Evolutionary conservation across 441 rosid genomes (phyloP).

Genomic region (Gossypium schwendimanii): DNA sequence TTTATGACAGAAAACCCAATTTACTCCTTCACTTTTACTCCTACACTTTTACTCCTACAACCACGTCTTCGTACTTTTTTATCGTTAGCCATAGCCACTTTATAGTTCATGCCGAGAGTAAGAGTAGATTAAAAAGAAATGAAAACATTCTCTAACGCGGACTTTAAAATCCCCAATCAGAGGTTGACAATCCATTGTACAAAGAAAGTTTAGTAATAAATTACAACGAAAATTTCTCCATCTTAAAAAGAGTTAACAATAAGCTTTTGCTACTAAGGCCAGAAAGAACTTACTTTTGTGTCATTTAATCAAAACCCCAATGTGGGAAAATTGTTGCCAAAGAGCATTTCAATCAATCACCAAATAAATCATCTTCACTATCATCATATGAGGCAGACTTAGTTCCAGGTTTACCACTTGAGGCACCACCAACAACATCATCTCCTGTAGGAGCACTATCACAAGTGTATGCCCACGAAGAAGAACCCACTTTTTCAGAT

Average conservation of each 20-base stretch:
- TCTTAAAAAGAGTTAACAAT: conserved; percentile 16
- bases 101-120: too few species aligned
- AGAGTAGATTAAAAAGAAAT: too few species aligned
- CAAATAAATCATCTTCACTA: conserved; percentile 73
- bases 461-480: conserved; percentile 65
- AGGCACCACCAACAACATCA: conserved; percentile 13
- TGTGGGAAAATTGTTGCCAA: background rate
- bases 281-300: background rate
- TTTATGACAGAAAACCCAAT: too few species aligned
- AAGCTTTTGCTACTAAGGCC: conserved; percentile 1
- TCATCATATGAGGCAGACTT: conserved; percentile 26
- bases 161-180: background rate
- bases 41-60: too few species aligned
- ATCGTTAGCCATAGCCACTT: too few species aligned
- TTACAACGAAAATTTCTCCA: conserved; percentile 36
- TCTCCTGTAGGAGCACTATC: conserved; percentile 30
- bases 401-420: conserved; percentile 24
- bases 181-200: conserved; percentile 13
- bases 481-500: conserved; percentile 63
- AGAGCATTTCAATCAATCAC: conserved; percentile 36
- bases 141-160: background rate
- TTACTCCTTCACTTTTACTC: too few species aligned
- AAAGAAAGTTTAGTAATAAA: conserved; percentile 15
- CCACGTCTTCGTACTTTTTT: too few species aligned
- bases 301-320: background rate